A percentile compares a stretch with the other conserved stretches of the same genome.
Conservation (phyloP, 148 eudicot species). For the Vaccinium macrocarpon region DNA sequence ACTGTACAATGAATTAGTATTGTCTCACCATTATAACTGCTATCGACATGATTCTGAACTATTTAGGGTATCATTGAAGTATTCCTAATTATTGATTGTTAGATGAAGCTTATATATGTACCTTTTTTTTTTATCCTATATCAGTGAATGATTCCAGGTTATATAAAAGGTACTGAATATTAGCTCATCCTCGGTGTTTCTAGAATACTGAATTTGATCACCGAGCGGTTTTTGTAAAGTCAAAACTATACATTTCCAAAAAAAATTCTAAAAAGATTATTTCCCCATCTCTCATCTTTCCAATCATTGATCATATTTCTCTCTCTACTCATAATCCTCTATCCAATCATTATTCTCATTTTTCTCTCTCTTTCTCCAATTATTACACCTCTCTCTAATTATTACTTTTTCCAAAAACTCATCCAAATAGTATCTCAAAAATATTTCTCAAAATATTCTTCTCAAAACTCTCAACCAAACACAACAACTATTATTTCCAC, state of each 20-base stretch:
- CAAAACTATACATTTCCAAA: not conserved
- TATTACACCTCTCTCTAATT: too few species aligned
- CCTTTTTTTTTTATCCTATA: not conserved
- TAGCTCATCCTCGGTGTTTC: not conserved
- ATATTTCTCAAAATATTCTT: too few species aligned
- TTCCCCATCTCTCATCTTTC: too few species aligned
- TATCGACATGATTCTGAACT: not conserved
- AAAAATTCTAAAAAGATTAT: too few species aligned
- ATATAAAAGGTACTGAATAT: not conserved
- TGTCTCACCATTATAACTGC: not conserved
- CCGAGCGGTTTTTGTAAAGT: not conserved
- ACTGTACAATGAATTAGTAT: not conserved
- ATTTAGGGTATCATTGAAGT: not conserved
- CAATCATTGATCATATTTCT: too few species aligned
- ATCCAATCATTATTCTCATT: too few species aligned
- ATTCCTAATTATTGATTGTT: not conserved
- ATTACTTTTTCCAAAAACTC: too few species aligned
- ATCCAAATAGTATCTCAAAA: too few species aligned
- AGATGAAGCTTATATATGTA: not conserved
- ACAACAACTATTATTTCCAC: not conserved
- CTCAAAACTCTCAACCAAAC: too few species aligned
- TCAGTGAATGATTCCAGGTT: not conserved
- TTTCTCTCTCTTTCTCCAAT: too few species aligned
- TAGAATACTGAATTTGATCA: not conserved
- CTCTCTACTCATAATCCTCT: too few species aligned